Evolutionary conservation across 1,284 basidiomycete species (phyloP), one percentile per base, ranked within the genome.

Genomic region (Flammula alnicola): DNA sequence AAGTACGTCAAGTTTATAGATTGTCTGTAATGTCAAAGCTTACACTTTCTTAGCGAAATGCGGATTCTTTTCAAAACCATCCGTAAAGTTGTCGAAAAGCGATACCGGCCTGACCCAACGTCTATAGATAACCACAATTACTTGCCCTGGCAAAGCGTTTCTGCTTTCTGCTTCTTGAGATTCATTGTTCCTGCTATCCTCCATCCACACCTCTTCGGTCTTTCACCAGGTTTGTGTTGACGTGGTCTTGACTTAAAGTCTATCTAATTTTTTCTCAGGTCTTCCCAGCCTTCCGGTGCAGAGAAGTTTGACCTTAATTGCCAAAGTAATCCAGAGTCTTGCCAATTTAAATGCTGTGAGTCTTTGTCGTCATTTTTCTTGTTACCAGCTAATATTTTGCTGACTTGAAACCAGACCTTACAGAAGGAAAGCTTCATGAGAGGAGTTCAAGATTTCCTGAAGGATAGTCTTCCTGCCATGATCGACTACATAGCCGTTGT

Each of bases 181-280:
- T 91, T 94, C 67, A 85, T 94, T 58, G 86, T 90, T 14, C 90
- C 89, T 33, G 87, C 86, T 19, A 86, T 92, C 47, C 73, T 92
- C 16, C 78, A 88, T 64, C 89, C 89, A 5, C 88, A 92, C 67
- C 66, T 89, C 5, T 90, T 88, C 60, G 86, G 87, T 11, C 70
- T 91, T 29, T 83, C 78, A 56, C 79, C 84, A 65, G 89, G 88
- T 88, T 65, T 25, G 72, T 63, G 11, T 38, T 36, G 11, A 32
- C 32, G 5, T 16, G 4, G 39, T 16, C 30, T 36, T 32, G 9
- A 23, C 17, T 12, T 30, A 30, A 31, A 16, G 9, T 25, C 39
- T 19, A 48, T 44, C 44, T 39, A 40, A 44, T 54, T 14, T 29
- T 36, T 46, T 30, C n/a, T 17, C 48, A 89, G 88, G 89, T 27